A percentile compares a stretch with the other conserved stretches of the same genome.
These are phyloP conservation scores for Diaporthe caulivora DNA, from an alignment of 2,329 filamentous ascomycete genomes.

Conservation along the genomic window DNA sequence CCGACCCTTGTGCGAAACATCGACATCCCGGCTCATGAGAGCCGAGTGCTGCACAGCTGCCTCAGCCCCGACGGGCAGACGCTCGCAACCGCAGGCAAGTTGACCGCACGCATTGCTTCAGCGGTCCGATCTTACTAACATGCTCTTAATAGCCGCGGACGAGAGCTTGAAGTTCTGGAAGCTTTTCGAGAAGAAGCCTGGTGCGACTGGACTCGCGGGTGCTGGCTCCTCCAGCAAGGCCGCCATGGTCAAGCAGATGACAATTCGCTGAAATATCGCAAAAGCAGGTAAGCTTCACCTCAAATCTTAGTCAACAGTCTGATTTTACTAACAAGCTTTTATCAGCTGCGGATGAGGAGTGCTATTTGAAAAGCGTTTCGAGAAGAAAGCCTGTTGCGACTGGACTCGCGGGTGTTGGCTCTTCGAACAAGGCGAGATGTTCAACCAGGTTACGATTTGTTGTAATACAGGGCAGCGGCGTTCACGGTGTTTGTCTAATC, in stretches of 20 bases:
- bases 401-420: conserved; percentile 73
- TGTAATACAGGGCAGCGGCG: conserved; percentile 56
- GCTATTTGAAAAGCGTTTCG: conserved; percentile 99
- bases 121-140: conserved; percentile 46
- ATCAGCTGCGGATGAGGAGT: conserved; percentile 88
- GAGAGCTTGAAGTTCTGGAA: conserved; percentile 99
- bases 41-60: conserved; percentile 94
- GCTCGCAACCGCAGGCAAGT: conserved; percentile 87
- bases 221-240: conserved; percentile 81
- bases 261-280: conserved; percentile 83
- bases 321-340: conserved; percentile 46
- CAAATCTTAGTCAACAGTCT: background rate
- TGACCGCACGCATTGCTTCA: background rate
- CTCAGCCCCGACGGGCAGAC: conserved; percentile 98
- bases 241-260: conserved; percentile 94
- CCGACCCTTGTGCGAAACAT: conserved; percentile 96
- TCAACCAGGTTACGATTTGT: conserved; percentile 95
- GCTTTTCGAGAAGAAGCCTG: conserved; percentile 98
- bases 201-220: conserved; percentile 73
- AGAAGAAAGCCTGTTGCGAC: conserved; percentile 93
- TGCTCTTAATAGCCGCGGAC: conserved; percentile 75
- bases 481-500: background rate
- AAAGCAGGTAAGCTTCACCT: conserved; percentile 76
- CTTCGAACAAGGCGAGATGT: conserved; percentile 85
- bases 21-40: conserved; percentile 98